A percentile compares a stretch with the other conserved stretches of the same genome.
phyloP scores from a whole-genome alignment of 768 basidiomycete species.

The Tylopilus plumbeoviolaceoides region DNA sequence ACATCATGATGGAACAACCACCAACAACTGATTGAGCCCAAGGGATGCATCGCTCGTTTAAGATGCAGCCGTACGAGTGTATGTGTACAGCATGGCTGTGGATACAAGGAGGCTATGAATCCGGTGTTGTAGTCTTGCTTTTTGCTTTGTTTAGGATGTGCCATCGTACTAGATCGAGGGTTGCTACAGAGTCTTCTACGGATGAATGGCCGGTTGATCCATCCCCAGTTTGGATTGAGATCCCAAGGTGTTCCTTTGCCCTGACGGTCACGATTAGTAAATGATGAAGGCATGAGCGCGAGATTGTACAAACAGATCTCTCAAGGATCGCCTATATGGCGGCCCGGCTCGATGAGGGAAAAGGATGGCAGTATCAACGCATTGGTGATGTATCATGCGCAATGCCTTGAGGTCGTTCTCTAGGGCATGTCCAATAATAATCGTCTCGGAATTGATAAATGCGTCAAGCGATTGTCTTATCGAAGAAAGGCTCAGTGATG shows the following conservation, averaged over 20 bases:
- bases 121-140: constrained; percentile 15
- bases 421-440: constrained; percentile 85
- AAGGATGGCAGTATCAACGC: constrained; percentile 83
- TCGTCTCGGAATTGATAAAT: constrained; percentile 74
- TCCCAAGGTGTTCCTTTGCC: constrained; percentile 76
- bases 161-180: constrained; percentile 86
- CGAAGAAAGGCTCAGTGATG: constrained; percentile 60
- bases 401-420: constrained; percentile 94
- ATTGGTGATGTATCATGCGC: constrained; percentile 77
- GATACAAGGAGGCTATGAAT: constrained; percentile 9
- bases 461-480: constrained; percentile 65
- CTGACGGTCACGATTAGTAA: constrained; percentile 36
- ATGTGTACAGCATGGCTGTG: neutral
- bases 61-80: neutral
- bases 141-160: constrained; percentile 62
- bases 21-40: neutral
- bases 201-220: constrained; percentile 82
- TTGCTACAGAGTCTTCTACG: constrained; percentile 83
- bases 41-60: neutral
- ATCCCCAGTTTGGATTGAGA: constrained; percentile 77
- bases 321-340: constrained; percentile 74
- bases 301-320: constrained; percentile 61
- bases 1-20: neutral
- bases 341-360: constrained; percentile 82
- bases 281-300: neutral